A percentile compares a stretch with the other conserved stretches of the same genome.
Evolutionary conservation across 75 land plant genomes (phyloP).

Genomic region (Picea sitchensis): DNA sequence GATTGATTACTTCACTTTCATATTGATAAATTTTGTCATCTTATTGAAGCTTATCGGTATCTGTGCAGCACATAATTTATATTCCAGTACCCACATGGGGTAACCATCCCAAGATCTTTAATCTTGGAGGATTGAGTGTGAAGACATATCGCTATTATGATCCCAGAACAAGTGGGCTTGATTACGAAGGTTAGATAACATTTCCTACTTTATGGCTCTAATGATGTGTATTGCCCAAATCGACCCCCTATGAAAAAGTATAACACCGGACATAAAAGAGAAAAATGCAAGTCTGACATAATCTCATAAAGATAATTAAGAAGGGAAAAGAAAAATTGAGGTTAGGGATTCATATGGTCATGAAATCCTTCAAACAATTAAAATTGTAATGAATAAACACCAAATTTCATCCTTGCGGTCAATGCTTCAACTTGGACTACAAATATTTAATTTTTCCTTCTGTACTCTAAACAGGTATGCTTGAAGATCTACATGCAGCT

Average conservation of each 20-base stretch:
- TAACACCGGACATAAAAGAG: not conserved
- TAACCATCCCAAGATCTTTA: conserved; percentile 87
- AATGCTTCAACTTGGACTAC: no score
- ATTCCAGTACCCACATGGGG: conserved; percentile 99
- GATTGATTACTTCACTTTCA: not conserved
- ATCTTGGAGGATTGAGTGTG: conserved; percentile 71
- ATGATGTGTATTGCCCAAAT: not conserved
- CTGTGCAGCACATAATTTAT: conserved; percentile 71
- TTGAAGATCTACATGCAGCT: conserved; percentile 81
- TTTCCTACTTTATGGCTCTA: not conserved
- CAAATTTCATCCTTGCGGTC: no score
- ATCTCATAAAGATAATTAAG: no score
- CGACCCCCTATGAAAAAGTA: not conserved
- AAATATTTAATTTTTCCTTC: not conserved
- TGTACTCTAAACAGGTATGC: conserved; percentile 48
- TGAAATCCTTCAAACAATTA: no score
- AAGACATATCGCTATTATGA: conserved; percentile 93
- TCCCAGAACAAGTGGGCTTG: conserved; percentile 84
- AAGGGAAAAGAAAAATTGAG: no score
- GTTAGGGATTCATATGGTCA: no score
- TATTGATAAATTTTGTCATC: conserved; percentile 3
- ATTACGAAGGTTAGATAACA: conserved; percentile 66
- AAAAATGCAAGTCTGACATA: no score
- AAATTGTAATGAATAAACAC: no score
- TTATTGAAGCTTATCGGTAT: not conserved